A percentile compares a stretch with the other conserved stretches of the same genome.
Conservation (phyloP, 495 filamentous ascomycete genomes). For the Penicillium subrubescens region DNA sequence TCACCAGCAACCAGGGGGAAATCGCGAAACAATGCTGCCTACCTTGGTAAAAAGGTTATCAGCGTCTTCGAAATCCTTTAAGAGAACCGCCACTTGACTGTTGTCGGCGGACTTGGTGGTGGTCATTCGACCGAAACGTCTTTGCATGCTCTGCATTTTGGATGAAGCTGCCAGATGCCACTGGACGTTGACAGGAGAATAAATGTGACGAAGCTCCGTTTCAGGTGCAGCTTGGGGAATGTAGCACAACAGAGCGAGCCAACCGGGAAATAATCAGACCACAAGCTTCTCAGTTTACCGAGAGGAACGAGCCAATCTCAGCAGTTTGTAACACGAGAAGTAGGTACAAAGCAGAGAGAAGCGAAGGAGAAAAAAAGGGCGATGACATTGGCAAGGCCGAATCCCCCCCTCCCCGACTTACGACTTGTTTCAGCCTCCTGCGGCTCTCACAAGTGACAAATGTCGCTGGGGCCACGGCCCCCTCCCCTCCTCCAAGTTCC, state of each 20-base stretch:
- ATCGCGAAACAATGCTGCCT: constrained; percentile 20
- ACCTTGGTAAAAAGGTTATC: constrained; percentile 78
- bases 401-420: constrained; percentile 2
- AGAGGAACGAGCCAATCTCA: neutral
- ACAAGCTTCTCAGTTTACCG: neutral
- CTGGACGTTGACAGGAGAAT: neutral
- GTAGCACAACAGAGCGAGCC: neutral
- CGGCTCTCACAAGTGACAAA: constrained; percentile 23
- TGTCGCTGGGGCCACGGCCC: constrained; percentile 1
- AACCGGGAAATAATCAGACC: neutral
- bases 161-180: neutral
- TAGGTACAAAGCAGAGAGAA: neutral
- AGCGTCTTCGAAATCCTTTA: constrained; percentile 83
- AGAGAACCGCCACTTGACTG: constrained; percentile 71
- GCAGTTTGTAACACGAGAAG: constrained; percentile 6
- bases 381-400: neutral
- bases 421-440: constrained; percentile 31
- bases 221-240: constrained; percentile 1
- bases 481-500: constrained; percentile 4
- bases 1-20: neutral
- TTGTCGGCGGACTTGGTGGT: constrained; percentile 70
- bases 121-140: constrained; percentile 73
- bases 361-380: constrained; percentile 10
- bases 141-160: constrained; percentile 78
- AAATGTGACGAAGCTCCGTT: neutral